phyloP scores from a whole-genome alignment of 2,329 filamentous ascomycete genomes.

The Beauveria bassiana region DNA sequence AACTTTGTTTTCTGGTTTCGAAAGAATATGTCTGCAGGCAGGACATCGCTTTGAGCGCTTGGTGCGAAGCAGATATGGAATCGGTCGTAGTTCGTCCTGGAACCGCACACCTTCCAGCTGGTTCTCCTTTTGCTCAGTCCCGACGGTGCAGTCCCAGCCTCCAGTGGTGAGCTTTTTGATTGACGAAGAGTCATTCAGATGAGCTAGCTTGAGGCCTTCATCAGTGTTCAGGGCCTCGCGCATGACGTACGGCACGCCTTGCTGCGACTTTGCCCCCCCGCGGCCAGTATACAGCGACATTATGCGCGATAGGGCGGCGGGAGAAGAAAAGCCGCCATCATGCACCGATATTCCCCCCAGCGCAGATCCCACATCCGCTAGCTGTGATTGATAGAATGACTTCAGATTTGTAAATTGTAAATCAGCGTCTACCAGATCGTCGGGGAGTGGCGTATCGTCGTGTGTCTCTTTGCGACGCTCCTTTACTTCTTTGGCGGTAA shows the following conservation, averaged over 20 bases:
- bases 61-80: conserved; percentile 75
- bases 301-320: conserved; percentile 75
- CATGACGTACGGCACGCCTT: conserved; percentile 64
- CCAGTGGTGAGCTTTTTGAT: conserved; percentile 51
- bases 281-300: conserved; percentile 81
- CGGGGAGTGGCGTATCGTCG: conserved; percentile 29
- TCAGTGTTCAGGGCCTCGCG: conserved; percentile 63
- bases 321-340: conserved; percentile 57
- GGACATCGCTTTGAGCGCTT: conserved; percentile 93
- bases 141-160: conserved; percentile 58
- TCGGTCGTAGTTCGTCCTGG: conserved; percentile 66
- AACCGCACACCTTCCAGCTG: conserved; percentile 55
- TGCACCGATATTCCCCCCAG: conserved; percentile 37
- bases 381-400: conserved; percentile 74
- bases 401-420: conserved; percentile 68
- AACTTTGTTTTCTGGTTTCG: conserved; percentile 88
- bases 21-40: conserved; percentile 87
- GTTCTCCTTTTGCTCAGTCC: conserved; percentile 37
- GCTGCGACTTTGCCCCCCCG: conserved; percentile 54
- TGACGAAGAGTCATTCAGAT: conserved; percentile 53
- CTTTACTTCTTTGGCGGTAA: conserved; percentile 44
- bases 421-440: conserved; percentile 50
- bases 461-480: conserved; percentile 42
- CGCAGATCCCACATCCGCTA: conserved; percentile 53
- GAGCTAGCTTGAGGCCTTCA: conserved; percentile 63